Conservation (phyloP, 2,329 filamentous ascomycete species). For the Teratosphaeria epicoccoides region DNA sequence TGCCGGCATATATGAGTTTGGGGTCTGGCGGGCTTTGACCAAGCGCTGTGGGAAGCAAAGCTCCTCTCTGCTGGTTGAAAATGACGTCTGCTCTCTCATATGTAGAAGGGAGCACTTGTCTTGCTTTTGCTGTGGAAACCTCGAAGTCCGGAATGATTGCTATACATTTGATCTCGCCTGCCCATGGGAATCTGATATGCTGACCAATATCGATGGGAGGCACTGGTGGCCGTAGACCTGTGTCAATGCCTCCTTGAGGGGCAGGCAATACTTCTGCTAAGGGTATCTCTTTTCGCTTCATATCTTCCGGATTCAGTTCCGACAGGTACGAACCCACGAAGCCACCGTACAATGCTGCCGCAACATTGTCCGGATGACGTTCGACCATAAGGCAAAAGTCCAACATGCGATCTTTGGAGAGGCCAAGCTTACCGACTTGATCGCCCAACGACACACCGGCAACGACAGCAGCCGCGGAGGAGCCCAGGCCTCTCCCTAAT, state of each 20-base stretch:
- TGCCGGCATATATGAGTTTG: conserved; percentile 89
- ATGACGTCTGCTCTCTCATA: conserved; percentile 80
- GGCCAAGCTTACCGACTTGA: conserved; percentile 67
- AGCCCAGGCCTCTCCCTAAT: conserved; percentile 83
- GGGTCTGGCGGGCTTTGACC: conserved; percentile 84
- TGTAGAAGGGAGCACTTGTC: conserved; percentile 67
- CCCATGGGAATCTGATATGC: conserved; percentile 92
- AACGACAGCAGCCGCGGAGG: conserved; percentile 88
- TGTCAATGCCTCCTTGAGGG: conserved; percentile 83
- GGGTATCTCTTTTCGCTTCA: conserved; percentile 84
- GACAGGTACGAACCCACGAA: conserved; percentile 96
- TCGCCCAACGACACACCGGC: conserved; percentile 90
- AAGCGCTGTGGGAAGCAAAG: conserved; percentile 78
- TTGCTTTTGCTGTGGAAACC: conserved; percentile 84
- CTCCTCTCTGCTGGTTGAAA: conserved; percentile 92
- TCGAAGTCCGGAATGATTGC: conserved; percentile 95
- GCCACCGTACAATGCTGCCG: conserved; percentile 86
- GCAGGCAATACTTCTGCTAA: conserved; percentile 85
- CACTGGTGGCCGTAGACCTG: conserved; percentile 71
- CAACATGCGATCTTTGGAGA: conserved; percentile 72
- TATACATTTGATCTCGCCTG: conserved; percentile 88
- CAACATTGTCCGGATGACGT: conserved; percentile 87
- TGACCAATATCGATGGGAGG: conserved; percentile 91
- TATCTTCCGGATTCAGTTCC: conserved; percentile 78
- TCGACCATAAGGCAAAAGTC: conserved; percentile 97